These are phyloP conservation scores for Phoma herbarum DNA, from an alignment of 2,329 filamentous ascomycete species.

Conservation along the genomic window DNA sequence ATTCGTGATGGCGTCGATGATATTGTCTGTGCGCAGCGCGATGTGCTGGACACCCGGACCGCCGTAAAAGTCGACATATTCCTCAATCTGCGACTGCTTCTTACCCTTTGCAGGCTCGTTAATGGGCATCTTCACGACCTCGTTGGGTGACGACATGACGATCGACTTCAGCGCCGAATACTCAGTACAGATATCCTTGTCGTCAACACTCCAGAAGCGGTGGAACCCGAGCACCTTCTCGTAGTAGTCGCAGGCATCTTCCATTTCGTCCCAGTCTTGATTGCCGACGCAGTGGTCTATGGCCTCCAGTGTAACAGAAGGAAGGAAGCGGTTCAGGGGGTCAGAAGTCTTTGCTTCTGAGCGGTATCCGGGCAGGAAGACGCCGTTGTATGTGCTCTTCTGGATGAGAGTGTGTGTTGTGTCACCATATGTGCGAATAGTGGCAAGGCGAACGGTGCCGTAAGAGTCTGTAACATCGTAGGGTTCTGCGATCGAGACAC, in stretches of 20 bases:
- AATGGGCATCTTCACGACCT: slow-evolving; percentile 96
- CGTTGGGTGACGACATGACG: slow-evolving; percentile 88
- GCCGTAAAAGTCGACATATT: slow-evolving; percentile 84
- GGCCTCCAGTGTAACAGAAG: slow-evolving; percentile 71
- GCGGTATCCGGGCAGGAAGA: slow-evolving; percentile 86
- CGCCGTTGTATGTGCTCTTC: slow-evolving; percentile 72
- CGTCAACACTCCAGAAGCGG: slow-evolving; percentile 97
- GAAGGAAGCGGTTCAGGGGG: slow-evolving; percentile 62
- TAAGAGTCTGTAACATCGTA: slow-evolving; percentile 62
- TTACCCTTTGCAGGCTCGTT: slow-evolving; percentile 93
- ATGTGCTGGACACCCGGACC: slow-evolving; percentile 94
- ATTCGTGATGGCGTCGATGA: slow-evolving; percentile 78
- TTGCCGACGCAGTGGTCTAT: slow-evolving; percentile 99
- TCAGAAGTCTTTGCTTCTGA: slow-evolving; percentile 58
- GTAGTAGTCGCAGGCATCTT: slow-evolving; percentile 73
- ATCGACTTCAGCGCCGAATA: slow-evolving; percentile 88
- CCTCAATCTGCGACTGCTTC: slow-evolving; percentile 93
- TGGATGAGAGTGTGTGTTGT: slow-evolving; percentile 93
- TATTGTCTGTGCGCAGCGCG: slow-evolving; percentile 82
- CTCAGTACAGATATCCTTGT: slow-evolving; percentile 90
- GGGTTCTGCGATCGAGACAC: slow-evolving; percentile 70
- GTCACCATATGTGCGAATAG: slow-evolving; percentile 91
- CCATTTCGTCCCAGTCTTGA: slow-evolving; percentile 93
- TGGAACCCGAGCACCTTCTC: slow-evolving; percentile 91
- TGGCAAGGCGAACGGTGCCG: slow-evolving; percentile 76